Base-by-base conservation (phyloP, 2,329 filamentous ascomycete species). In the Fusarium caatingaense region DNA sequence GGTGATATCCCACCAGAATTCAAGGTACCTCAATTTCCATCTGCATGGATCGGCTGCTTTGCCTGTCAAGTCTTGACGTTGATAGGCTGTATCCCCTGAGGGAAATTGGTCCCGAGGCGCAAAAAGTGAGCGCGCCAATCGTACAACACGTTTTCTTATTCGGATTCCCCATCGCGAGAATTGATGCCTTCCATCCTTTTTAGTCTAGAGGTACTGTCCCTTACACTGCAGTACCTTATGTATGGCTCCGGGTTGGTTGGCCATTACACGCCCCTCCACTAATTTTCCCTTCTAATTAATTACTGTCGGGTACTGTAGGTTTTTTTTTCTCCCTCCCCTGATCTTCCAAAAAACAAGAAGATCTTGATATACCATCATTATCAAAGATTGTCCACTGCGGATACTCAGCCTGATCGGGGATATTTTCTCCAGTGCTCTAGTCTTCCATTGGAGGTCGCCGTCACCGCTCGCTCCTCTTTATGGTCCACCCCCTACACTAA, bases 101-200 rank as follows among this genome's bases (percentile, higher is more conserved):
- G 48, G 63, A 71, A 53, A 73, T 55, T 73, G 45, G 34, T 56
- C 57, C 46, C 13, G 60, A 58, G 45, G 40, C 18, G 50, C 16
- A 44, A 41, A 44, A 44, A 55, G 44, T 41, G 56, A 55, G 53
- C 57, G 62, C 64, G 51, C 72, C 72, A 74, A 74, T 74, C 57
- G 72, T 45, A 74, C 68, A 73, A 74, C 70, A 74, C 72, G 70
- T 68, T 74, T 73, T 74, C 70, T 72, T 72, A 72, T 73, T 72
- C 64, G 68, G 64, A 50, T 68, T 64, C 57, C 25, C 49, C 54
- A 68, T 73, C 60, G 21, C 59, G 66, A 68, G 53, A 64, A 64
- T 47, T 49, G 50, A 53, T 44, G 20, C 32, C 30, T 34, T 23
- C 21, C 28, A 45, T 51, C 13, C 30, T 32, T 32, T 32, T 32